A percentile compares a stretch with the other conserved stretches of the same genome.
Evolutionary conservation across 2,329 filamentous ascomycete genomes (phyloP).

Genomic region (Balansia obtecta): DNA sequence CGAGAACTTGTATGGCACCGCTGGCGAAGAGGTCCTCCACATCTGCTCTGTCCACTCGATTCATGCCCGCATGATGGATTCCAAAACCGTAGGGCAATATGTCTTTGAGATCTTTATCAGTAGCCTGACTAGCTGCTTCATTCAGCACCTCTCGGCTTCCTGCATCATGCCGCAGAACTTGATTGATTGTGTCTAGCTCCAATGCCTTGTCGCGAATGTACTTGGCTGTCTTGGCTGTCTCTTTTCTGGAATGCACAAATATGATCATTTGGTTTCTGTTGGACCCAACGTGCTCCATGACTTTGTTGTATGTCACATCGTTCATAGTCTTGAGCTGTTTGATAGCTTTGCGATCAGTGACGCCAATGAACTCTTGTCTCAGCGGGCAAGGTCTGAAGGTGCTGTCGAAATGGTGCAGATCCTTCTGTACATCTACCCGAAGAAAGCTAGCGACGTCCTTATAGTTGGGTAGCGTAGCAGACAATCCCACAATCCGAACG

Average conservation of each 20-base stretch:
- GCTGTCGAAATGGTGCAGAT: conserved; percentile 91
- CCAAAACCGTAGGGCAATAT: conserved; percentile 92
- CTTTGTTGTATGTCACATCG: conserved; percentile 95
- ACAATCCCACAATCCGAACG: conserved; percentile 83
- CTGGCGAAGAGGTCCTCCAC: conserved; percentile 91
- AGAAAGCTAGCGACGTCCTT: conserved; percentile 92
- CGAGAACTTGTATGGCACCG: conserved; percentile 85
- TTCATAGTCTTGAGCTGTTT: conserved; percentile 99
- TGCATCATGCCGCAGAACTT: conserved; percentile 86
- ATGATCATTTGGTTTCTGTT: conserved; percentile 97
- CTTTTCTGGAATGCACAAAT: conserved; percentile 95
- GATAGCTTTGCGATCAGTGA: conserved; percentile 96
- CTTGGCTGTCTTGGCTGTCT: conserved; percentile 93
- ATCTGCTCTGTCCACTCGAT: conserved; percentile 81
- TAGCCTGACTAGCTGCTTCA: conserved; percentile 70
- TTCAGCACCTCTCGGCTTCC: conserved; percentile 80
- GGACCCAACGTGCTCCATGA: conserved; percentile 87
- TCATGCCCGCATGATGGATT: conserved; percentile 98
- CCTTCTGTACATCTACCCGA: conserved; percentile 73
- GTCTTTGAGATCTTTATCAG: conserved; percentile 83
- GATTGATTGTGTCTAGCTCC: conserved; percentile 93
- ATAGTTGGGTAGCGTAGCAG: conserved; percentile 93
- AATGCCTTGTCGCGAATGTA: conserved; percentile 94
- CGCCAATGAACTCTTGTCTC: conserved; percentile 92
- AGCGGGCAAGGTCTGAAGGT: conserved; percentile 88